Base-by-base conservation (phyloP, 2,329 filamentous ascomycete species). In the Aspergillus sp. region DNA sequence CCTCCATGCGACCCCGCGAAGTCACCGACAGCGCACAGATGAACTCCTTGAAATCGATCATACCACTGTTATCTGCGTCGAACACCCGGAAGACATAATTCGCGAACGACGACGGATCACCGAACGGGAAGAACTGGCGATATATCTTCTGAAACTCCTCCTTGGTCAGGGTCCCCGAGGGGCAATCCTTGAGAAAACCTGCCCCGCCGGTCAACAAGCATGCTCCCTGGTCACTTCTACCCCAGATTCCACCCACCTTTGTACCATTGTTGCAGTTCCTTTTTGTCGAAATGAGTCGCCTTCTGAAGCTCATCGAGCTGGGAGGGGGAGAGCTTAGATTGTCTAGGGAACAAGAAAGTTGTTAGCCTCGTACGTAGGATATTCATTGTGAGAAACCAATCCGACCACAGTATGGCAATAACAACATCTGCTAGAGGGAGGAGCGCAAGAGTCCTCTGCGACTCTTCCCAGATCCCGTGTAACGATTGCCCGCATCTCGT, bases 131-230 rank as follows among this genome's bases (percentile, higher is more conserved):
- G 80, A 98, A 98, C 71, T 97, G 93, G 62, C 93, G 88, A 74
- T 98, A 98, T 64, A 98, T 98, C 76, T 97, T 97, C 73, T 97
- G 93, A 71, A 98, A 98, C 72, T 98, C 93, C 66, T 95, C 86
- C 74, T 97, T 98, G 63, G 88, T 93, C 68, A 98, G 85, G 78
- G 90, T 95, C 69, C 93, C 93, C 38, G 88, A 90, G 4, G 93
- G 93, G 73, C 93, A 98, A 73, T 98, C 93, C 77, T 97, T 97
- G 53, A 97, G 80, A 75, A 98, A 97, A 55, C 91, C 91, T 96
- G 62, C 27, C 22, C 43, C 27, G 10, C 30, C 13, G 17, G 33
- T 35, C 33, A 20, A 23, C 20, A 19, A 22, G 33, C 15, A 35
- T 17, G 33, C 33, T 5, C 43, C 15, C n/a, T 25, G 22, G 41